phyloP scores from a whole-genome alignment of 306 rosid species.

The Prosopis cineraria region DNA sequence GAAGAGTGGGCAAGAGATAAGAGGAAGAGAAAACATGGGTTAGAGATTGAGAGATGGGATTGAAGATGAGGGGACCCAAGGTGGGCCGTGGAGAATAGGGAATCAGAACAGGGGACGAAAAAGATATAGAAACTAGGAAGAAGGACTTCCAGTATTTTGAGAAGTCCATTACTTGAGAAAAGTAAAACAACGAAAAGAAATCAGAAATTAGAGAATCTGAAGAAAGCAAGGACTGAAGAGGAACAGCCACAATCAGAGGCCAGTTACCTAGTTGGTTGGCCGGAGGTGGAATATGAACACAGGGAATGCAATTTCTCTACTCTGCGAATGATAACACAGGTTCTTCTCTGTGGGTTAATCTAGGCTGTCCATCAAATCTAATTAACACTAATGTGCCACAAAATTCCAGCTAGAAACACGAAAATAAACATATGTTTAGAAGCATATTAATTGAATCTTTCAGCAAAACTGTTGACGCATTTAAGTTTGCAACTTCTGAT shows the following conservation, averaged over 20 bases:
- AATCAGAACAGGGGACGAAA: constrained; percentile 36
- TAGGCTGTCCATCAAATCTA: neutral
- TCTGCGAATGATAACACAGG: neutral
- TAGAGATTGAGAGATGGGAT: constrained; percentile 45
- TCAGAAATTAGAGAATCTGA: neutral
- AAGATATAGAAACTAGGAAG: constrained; percentile 57
- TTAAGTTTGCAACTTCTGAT: neutral
- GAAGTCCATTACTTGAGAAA: constrained; percentile 31
- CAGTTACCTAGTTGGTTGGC: neutral
- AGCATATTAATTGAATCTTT: neutral
- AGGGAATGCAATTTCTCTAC: neutral
- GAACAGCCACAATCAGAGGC: neutral
- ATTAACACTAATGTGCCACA: neutral
- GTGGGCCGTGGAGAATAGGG: neutral
- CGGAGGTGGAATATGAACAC: neutral
- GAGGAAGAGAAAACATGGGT: constrained; percentile 46
- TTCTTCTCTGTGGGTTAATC: neutral
- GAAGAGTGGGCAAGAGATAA: constrained; percentile 44
- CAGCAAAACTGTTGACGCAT: neutral
- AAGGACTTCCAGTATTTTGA: constrained; percentile 60
- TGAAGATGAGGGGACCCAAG: constrained; percentile 69
- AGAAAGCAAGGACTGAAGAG: neutral
- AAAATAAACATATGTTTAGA: neutral
- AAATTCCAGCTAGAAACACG: neutral
- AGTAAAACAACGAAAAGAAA: neutral